Conservation (phyloP, 345 rosid genomes). For the Pistacia integerrima region DNA sequence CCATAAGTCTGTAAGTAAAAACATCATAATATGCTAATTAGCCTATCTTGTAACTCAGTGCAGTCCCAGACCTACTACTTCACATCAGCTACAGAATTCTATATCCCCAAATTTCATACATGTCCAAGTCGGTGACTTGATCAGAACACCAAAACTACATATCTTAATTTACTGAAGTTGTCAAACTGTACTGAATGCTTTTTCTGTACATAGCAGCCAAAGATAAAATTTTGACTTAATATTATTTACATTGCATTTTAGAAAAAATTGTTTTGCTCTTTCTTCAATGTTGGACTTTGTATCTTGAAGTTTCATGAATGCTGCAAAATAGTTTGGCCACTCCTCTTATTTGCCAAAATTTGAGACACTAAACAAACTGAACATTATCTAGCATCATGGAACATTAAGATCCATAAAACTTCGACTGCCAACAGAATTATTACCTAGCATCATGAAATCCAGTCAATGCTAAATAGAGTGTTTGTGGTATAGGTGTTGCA, state of each 20-base stretch:
- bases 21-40: not conserved
- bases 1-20: not conserved
- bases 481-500: constrained; percentile 97
- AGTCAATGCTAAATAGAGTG: constrained; percentile 89
- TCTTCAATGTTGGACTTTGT: not conserved
- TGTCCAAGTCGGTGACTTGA: not conserved
- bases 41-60: not conserved
- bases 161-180: not conserved
- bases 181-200: not conserved
- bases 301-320: not conserved
- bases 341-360: constrained; percentile 6
- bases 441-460: constrained; percentile 99
- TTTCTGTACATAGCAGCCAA: not conserved
- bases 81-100: not conserved
- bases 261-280: no score
- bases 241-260: no score
- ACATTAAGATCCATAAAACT: constrained; percentile 15
- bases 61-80: not conserved
- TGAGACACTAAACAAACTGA: constrained; percentile 8
- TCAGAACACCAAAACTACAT: not conserved
- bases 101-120: not conserved
- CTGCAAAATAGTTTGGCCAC: not conserved
- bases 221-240: not conserved
- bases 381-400: not conserved
- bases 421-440: constrained; percentile 13